Conservation (phyloP, 352 stramenopile species). For the Thraustotheca clavata region DNA sequence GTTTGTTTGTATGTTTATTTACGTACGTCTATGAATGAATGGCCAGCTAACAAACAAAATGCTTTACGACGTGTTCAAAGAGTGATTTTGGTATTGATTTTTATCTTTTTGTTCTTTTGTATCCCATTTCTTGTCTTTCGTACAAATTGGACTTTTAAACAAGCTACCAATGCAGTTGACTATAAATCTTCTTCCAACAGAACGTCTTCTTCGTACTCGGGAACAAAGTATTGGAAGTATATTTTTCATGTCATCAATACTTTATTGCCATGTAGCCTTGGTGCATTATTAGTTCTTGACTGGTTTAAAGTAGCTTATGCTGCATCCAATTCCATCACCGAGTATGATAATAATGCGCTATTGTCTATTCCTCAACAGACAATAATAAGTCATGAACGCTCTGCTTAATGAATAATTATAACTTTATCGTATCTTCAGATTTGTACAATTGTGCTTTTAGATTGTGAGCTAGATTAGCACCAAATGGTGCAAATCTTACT, state of each 20-base stretch:
- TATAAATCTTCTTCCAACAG: neutral
- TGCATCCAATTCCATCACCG: no score
- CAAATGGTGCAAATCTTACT: no score
- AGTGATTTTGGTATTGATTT: neutral
- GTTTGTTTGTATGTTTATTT: neutral
- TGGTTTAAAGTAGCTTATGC: slow-evolving; percentile 1
- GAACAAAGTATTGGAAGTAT: neutral
- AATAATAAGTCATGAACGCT: no score
- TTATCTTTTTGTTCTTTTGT: neutral
- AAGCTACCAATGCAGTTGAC: neutral
- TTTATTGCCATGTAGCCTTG: neutral
- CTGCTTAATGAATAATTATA: no score
- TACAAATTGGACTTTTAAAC: neutral
- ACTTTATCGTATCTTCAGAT: no score
- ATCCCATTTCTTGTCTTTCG: neutral
- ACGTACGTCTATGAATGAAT: neutral
- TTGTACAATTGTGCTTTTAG: no score
- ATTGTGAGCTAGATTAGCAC: no score
- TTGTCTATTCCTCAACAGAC: no score
- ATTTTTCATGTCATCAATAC: slow-evolving; percentile 5
- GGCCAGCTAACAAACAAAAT: neutral
- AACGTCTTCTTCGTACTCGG: neutral
- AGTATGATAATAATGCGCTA: no score
- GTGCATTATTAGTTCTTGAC: neutral
- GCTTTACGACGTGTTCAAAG: neutral